Evolutionary conservation across 306 rosid species (phyloP), one percentile per base, ranked within the genome.

Genomic region (Gastrolobium bilobum): DNA sequence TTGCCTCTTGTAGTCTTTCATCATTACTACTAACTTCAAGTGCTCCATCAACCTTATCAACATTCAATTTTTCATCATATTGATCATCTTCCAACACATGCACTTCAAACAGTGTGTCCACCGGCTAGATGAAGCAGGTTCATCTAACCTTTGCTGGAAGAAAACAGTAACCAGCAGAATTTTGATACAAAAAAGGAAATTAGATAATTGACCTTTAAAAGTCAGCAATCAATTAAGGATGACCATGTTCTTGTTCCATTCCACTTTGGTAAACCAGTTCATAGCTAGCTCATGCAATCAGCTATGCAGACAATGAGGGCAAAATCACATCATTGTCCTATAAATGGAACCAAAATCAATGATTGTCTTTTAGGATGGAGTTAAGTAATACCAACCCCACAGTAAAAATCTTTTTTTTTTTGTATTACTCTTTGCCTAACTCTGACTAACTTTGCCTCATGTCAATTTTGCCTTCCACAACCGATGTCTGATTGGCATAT

Each of bases 381-480:
- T 85, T 87, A 87, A 92, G 97, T 90, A 82, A 67, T 54, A 69
- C 91, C 91, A 78, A 88, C 88, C 82, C 70, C 74, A 50, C 20
- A 30, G 76, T 11, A 80, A 80, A 54, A 51, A 71, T n/a, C n/a
- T n/a, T 10, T 79, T 58, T 76, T 79, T 78, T 67, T 73, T 10
- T 10, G 33, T 54, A 64, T 54, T 51, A 63, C 50, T 80, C 67
- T 40, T 66, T 65, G 88, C 91, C 97, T 85, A 87, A 77, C 63
- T 84, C 86, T 34, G 77, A 71, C 92, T 73, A 82, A 87, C 74
- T 84, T 38, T 65, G 69, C 85, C 73, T 81, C 91, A 88, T 87
- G 90, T 84, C 81, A 87, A 87, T 88, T 76, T 83, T 82, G 87
- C 81, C 93, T 87, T 90, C 83, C 62, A 83, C 68, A 87, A 86